phyloP scores from a whole-genome alignment of 352 stramenopile genomes.

The Globisporangium sylvaticum region DNA sequence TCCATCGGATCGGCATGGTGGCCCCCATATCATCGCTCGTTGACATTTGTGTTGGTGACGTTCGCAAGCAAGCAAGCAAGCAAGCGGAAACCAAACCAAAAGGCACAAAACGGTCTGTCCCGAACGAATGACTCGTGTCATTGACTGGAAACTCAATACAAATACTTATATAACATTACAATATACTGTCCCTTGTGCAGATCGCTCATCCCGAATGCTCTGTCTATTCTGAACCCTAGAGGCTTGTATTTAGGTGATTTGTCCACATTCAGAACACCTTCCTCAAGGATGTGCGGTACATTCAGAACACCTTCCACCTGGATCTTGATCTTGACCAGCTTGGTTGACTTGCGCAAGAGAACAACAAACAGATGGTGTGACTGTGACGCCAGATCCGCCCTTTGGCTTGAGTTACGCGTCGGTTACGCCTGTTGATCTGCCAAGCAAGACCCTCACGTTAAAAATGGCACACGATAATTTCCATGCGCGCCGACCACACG shows the following conservation, averaged over 20 bases:
- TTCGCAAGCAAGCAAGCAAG: not conserved
- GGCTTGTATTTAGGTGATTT: not conserved
- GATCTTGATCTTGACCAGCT: not conserved
- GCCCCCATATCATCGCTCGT: not conserved
- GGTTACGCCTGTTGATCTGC: not conserved
- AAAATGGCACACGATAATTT: not conserved
- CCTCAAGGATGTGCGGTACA: not conserved
- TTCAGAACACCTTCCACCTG: not conserved
- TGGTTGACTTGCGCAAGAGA: not conserved
- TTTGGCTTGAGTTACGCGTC: not conserved
- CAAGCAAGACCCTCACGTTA: not conserved
- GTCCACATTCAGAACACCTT: not conserved
- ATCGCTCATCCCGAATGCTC: not conserved
- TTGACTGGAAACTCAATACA: no score
- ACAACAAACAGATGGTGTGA: not conserved
- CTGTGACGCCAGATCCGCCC: not conserved
- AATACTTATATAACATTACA: not conserved
- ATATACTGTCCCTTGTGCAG: not conserved
- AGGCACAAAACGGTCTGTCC: no score
- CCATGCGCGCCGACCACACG: not conserved
- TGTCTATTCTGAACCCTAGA: not conserved
- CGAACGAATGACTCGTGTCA: no score
- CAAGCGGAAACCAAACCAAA: no score
- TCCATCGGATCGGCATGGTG: conserved; percentile 3
- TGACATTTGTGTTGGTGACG: not conserved